Conservation (phyloP, 192 early-diverging fungal genomes). For the Pilobolus umbonatus region DNA sequence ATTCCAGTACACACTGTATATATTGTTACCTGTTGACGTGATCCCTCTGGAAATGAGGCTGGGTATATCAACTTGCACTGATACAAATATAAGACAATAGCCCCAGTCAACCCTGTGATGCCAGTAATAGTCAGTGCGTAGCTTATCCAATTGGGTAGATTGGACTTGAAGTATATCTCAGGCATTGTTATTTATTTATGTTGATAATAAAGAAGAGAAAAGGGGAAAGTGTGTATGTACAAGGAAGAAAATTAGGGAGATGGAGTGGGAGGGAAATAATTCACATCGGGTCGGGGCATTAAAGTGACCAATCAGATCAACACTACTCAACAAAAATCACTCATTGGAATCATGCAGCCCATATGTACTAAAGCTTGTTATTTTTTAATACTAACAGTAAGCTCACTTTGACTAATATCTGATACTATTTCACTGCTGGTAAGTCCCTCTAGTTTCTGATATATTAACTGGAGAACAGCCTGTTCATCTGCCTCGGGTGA, state of each 20-base stretch:
- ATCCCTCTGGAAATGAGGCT: slow-evolving; percentile 54
- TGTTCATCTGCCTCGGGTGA: slow-evolving; percentile 46
- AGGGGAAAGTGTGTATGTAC: too few relatives aligned
- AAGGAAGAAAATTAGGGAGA: too few relatives aligned
- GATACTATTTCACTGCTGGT: slow-evolving; percentile 13
- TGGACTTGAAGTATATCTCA: slow-evolving; percentile 10
- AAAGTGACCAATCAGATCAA: too few relatives aligned
- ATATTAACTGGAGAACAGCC: slow-evolving; percentile 37
- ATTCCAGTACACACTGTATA: background rate
- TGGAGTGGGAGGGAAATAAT: too few relatives aligned
- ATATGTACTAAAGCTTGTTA: background rate
- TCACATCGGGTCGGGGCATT: too few relatives aligned
- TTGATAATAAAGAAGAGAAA: background rate
- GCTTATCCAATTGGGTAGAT: slow-evolving; percentile 40
- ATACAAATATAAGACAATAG: slow-evolving; percentile 57
- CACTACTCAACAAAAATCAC: too few relatives aligned
- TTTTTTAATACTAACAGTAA: slow-evolving; percentile 40
- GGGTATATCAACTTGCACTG: slow-evolving; percentile 79
- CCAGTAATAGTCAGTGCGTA: slow-evolving; percentile 40
- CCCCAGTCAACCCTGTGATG: slow-evolving; percentile 40
- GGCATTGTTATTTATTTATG: slow-evolving; percentile 8
- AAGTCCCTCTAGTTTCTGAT: slow-evolving; percentile 38
- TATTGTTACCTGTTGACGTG: slow-evolving; percentile 38
- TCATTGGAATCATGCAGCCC: too few relatives aligned
- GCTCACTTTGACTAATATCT: slow-evolving; percentile 31